These are phyloP conservation scores for Solanum tarapatanum DNA, from an alignment of 257 asterid species.

Conservation along the genomic window DNA sequence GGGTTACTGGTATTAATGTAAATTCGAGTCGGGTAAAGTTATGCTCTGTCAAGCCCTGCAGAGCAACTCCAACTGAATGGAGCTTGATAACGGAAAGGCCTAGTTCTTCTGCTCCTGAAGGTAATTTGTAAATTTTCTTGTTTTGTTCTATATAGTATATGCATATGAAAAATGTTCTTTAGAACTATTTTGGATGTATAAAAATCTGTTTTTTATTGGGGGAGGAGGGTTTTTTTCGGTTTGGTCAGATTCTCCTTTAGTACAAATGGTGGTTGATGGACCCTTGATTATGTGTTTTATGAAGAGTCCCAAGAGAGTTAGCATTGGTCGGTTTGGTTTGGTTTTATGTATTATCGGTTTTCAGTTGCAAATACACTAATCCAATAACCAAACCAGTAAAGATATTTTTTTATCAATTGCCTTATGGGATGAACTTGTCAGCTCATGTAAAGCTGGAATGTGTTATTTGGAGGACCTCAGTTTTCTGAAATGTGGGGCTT, in stretches of 20 bases:
- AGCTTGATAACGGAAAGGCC: slow-evolving; percentile 52
- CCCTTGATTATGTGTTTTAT: background rate
- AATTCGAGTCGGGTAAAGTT: slow-evolving; percentile 24
- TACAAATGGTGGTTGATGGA: background rate
- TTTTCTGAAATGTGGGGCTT: background rate
- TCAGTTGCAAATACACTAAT: background rate
- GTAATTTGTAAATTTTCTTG: slow-evolving; percentile 3
- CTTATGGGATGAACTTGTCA: background rate
- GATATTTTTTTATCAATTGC: background rate
- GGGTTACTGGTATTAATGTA: background rate
- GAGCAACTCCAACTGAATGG: slow-evolving; percentile 46
- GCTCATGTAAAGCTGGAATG: background rate
- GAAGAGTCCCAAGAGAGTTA: background rate
- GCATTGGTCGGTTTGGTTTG: background rate
- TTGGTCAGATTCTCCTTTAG: background rate
- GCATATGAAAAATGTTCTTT: background rate
- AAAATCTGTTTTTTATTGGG: background rate
- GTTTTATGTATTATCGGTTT: background rate
- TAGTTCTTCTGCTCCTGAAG: slow-evolving; percentile 45
- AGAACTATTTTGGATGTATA: background rate
- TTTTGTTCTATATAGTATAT: background rate
- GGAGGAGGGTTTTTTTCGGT: background rate
- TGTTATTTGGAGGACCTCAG: background rate
- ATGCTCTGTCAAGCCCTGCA: slow-evolving; percentile 30
- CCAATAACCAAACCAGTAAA: background rate